Evolutionary conservation across 768 basidiomycete genomes (phyloP).

Genomic region (Suillus placidus): DNA sequence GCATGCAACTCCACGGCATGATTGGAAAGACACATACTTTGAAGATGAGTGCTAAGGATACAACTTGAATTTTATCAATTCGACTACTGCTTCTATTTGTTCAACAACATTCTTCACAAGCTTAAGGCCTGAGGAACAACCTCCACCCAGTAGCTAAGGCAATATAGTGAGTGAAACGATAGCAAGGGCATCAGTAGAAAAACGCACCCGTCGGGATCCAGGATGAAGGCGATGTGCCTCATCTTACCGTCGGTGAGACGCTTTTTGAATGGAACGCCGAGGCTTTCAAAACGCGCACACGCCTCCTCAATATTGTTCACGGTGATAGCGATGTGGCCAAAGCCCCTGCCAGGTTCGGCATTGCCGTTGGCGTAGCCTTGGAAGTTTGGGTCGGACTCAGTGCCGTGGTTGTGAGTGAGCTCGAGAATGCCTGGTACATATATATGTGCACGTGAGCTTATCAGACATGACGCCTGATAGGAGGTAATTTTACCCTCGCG

Average conservation of each 20-base stretch:
- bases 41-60: constrained; percentile 2
- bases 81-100: background rate
- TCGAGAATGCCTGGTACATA: constrained; percentile 68
- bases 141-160: constrained; percentile 60
- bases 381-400: constrained; percentile 78
- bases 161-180: constrained; percentile 6
- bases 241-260: constrained; percentile 83
- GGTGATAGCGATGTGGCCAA: constrained; percentile 88
- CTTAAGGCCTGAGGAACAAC: constrained; percentile 43
- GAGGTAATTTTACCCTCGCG: constrained; percentile 60
- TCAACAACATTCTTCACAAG: constrained; percentile 19
- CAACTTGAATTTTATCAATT: background rate
- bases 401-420: constrained; percentile 88
- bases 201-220: constrained; percentile 80
- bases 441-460: background rate
- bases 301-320: constrained; percentile 84
- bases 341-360: constrained; percentile 72
- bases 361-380: constrained; percentile 88
- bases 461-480: constrained; percentile 4
- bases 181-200: background rate
- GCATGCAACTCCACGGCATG: background rate
- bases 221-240: constrained; percentile 79
- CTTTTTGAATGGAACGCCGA: constrained; percentile 89
- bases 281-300: constrained; percentile 78
- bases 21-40: background rate